Percentiles rank a stretch among this genome's conserved stretches.
Conservation (phyloP, 2,329 filamentous ascomycete species). For the Talaromyces sp. region DNA sequence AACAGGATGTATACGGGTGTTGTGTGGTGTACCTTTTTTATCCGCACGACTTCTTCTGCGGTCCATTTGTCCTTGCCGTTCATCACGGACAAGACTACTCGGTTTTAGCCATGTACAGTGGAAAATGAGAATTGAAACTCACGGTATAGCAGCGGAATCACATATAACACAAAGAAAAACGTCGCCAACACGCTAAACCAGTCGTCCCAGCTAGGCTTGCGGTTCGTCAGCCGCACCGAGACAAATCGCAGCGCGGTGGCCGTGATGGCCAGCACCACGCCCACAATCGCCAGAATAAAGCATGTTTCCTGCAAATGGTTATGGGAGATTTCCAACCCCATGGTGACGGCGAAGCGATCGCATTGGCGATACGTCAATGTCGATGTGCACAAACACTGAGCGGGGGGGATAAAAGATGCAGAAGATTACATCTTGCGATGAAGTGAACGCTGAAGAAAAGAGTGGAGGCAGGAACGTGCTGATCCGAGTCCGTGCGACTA, state of each 20-base stretch:
- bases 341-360: neutral
- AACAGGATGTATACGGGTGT: neutral
- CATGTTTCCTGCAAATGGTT: slow-evolving; percentile 5
- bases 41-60: neutral
- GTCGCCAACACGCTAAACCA: slow-evolving; percentile 5
- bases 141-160: slow-evolving; percentile 8
- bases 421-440: neutral
- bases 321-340: slow-evolving; percentile 2
- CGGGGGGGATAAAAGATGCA: neutral
- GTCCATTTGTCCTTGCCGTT: slow-evolving; percentile 3
- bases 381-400: neutral
- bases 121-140: neutral
- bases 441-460: neutral
- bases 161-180: slow-evolving; percentile 6
- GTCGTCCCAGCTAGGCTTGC: slow-evolving; percentile 6
- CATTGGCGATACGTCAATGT: neutral
- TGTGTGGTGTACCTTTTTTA: neutral
- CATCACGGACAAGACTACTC: slow-evolving; percentile 5
- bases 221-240: neutral
- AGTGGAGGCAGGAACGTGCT: neutral
- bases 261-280: slow-evolving; percentile 1
- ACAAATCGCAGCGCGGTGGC: slow-evolving; percentile 5
- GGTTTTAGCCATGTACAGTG: neutral
- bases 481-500: no score
- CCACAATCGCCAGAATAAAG: slow-evolving; percentile 5